A percentile compares a stretch with the other conserved stretches of the same genome.
These are phyloP conservation scores for Capsella rubella DNA, from an alignment of 441 rosid species.

Conservation along the genomic window DNA sequence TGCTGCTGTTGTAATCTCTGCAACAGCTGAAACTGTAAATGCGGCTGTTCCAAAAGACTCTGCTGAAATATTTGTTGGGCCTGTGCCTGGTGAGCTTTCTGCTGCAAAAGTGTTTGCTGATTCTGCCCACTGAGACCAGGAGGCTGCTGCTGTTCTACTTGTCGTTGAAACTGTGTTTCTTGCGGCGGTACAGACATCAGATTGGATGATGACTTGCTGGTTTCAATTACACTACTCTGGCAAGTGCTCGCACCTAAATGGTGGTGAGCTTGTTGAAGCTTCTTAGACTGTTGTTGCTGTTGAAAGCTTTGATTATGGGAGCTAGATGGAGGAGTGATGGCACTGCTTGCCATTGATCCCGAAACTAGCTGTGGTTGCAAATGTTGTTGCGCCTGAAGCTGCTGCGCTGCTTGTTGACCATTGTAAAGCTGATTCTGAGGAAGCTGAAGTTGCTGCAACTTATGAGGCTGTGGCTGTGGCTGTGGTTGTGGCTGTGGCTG, in stretches of 20 bases:
- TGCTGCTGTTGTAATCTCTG: slow-evolving; percentile 71
- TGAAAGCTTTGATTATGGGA: slow-evolving; percentile 47
- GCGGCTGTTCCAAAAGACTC: slow-evolving; percentile 79
- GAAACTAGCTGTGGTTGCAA: slow-evolving; percentile 52
- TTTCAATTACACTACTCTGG: slow-evolving; percentile 50
- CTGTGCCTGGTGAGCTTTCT: slow-evolving; percentile 66
- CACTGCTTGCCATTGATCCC: slow-evolving; percentile 41
- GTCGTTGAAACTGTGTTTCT: slow-evolving; percentile 71
- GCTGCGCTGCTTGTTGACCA: slow-evolving; percentile 40
- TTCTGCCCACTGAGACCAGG: slow-evolving; percentile 69
- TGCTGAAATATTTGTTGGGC: slow-evolving; percentile 65
- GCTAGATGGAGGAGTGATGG: slow-evolving; percentile 32
- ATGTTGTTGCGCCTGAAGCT: slow-evolving; percentile 40
- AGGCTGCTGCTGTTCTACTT: slow-evolving; percentile 66
- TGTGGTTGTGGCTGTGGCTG: slow-evolving; percentile 36
- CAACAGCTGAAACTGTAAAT: slow-evolving; percentile 81
- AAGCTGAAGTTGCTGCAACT: slow-evolving; percentile 46
- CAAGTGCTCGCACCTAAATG: slow-evolving; percentile 50
- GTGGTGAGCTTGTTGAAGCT: slow-evolving; percentile 52
- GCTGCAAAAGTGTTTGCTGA: slow-evolving; percentile 72
- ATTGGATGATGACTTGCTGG: slow-evolving; percentile 57
- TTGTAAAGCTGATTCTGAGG: slow-evolving; percentile 48
- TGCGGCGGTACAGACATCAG: slow-evolving; percentile 68
- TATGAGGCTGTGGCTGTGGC: slow-evolving; percentile 46
- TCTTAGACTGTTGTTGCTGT: slow-evolving; percentile 52